These are phyloP conservation scores for Pseudocercospora fuligena DNA, from an alignment of 2,329 filamentous ascomycete species.

Conservation along the genomic window DNA sequence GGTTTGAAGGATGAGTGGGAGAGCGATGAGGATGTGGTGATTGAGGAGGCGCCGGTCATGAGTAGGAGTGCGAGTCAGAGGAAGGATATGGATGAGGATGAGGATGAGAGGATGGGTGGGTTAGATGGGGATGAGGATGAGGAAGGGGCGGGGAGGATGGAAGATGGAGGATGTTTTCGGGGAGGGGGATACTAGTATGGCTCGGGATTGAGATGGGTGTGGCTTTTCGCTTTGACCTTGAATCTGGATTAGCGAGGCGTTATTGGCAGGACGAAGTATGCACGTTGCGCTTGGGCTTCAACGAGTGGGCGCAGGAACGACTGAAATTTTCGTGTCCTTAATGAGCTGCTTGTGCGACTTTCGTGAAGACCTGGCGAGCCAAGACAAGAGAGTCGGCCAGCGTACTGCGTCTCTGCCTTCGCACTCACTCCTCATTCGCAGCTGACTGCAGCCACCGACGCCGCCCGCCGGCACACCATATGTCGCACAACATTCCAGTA, in stretches of 20 bases:
- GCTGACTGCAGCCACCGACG: too few species aligned
- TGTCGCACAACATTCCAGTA: too few species aligned
- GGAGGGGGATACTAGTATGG: slow-evolving; percentile 41
- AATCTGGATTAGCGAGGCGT: slow-evolving; percentile 18
- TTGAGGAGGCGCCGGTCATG: slow-evolving; percentile 42
- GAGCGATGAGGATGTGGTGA: slow-evolving; percentile 47
- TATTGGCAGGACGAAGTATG: background rate
- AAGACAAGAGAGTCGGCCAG: too few species aligned
- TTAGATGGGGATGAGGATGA: slow-evolving; percentile 44
- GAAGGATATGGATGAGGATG: slow-evolving; percentile 33
- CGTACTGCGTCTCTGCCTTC: too few species aligned
- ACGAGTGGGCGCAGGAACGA: too few species aligned
- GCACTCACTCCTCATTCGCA: too few species aligned
- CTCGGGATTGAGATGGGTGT: slow-evolving; percentile 36
- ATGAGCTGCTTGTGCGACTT: too few species aligned
- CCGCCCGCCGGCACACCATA: too few species aligned
- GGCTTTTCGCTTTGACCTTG: too few species aligned
- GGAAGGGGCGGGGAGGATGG: slow-evolving; percentile 44
- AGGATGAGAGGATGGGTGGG: slow-evolving; percentile 48
- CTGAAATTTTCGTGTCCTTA: too few species aligned
- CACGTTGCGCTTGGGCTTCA: too few species aligned
- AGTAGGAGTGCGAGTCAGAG: slow-evolving; percentile 33
- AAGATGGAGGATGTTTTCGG: slow-evolving; percentile 53
- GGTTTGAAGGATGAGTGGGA: slow-evolving; percentile 63
- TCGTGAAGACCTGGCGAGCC: too few species aligned